Evolutionary conservation across 1,284 basidiomycete species (phyloP).

Genomic region (Heterobasidion annosum): DNA sequence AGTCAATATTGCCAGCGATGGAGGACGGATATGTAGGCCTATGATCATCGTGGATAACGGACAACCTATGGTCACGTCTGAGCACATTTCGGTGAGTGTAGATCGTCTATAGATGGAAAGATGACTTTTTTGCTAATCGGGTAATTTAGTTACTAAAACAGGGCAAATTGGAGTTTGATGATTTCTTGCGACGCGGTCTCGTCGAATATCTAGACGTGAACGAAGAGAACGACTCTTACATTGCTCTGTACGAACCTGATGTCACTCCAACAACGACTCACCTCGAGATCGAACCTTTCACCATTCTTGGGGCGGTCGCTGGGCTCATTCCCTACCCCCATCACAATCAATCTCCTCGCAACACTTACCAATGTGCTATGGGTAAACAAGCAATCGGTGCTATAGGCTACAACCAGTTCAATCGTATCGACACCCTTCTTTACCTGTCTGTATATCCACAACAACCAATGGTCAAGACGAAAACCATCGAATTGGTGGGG

Average conservation of each 20-base stretch:
- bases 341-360: conserved; percentile 98
- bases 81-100: conserved; percentile 68
- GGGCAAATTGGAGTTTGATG: conserved; percentile 81
- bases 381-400: conserved; percentile 99
- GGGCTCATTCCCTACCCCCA: conserved; percentile 99
- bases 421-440: conserved; percentile 96
- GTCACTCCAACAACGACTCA: conserved; percentile 84
- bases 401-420: conserved; percentile 96
- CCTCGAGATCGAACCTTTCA: conserved; percentile 98
- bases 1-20: conserved; percentile 96
- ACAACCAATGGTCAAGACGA: conserved; percentile 99
- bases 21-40: conserved; percentile 96
- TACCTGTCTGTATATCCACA: conserved; percentile 99
- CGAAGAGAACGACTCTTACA: conserved; percentile 98
- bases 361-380: conserved; percentile 99
- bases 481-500: conserved; percentile 94
- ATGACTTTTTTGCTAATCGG: conserved; percentile 3
- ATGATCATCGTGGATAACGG: conserved; percentile 95
- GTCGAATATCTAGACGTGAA: conserved; percentile 99
- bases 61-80: conserved; percentile 67
- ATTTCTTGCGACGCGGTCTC: conserved; percentile 91
- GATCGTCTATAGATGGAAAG: neutral
- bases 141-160: conserved; percentile 66
- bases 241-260: conserved; percentile 90
- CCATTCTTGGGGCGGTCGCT: conserved; percentile 93